Base-by-base conservation (phyloP, 2,329 filamentous ascomycete species). In the Pleomassaria siparia region DNA sequence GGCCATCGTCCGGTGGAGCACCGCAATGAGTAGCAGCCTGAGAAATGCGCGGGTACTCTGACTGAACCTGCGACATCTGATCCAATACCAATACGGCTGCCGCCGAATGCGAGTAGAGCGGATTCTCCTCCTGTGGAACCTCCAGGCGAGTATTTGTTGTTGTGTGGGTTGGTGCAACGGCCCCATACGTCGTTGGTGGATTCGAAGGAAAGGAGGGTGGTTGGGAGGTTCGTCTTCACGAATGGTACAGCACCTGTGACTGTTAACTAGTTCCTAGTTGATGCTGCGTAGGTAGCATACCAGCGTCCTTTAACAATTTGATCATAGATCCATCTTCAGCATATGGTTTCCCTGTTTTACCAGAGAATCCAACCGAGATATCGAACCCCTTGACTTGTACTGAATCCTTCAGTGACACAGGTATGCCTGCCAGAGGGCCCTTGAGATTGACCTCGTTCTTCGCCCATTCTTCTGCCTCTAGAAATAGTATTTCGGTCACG, bases 1-100 rank as follows among this genome's bases (percentile, higher is more conserved):
- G 90, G 89, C 90, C 91, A 96, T 40, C 91, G 81, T 1, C 92
- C 91, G 1, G 89, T 95, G 2, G 88, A 91, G 72, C 91, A 96
- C 28, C 88, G 84, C 20, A 96, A 74, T 15, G 87, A 87, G 71
- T 95, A 96, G 66, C 92, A 89, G 8, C 91, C 91, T 2, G 88
- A 88, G 75, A 91, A 96, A 59, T 95, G 90, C 4, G 91, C 92
- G 0, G 91, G 92, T 2, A 82, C 86, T 43, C 91, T 82, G 4
- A 96, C 91, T 13, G 88, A 94, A 24, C 92, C 91, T 12, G 91
- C 91, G 13, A 96, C 91, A 69, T 96, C 91, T 40, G 87, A 91
- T 9, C 91, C 92, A 56, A 96, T 87, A 32, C 91, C 91, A 50
- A 96, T 95, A 30, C 91, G 80, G 37, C 89, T 90, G 29, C 85